Base-by-base conservation (phyloP, 2,329 filamentous ascomycete species). In the Emmonsia crescens region DNA sequence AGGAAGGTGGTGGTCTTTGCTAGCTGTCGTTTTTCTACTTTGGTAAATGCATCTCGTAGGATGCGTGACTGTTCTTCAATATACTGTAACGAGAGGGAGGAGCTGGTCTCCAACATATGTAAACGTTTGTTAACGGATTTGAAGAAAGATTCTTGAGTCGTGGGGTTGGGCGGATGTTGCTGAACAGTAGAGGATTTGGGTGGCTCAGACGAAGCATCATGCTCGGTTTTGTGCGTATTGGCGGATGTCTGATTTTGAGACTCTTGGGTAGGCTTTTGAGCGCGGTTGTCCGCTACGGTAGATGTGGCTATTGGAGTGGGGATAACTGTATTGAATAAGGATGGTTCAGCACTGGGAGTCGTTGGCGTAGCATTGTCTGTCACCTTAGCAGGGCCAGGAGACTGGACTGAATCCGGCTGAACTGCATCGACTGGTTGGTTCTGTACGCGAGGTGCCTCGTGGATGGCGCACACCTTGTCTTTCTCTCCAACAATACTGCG, bases 61-160 rank as follows among this genome's bases (percentile, higher is more conserved):
- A 96, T 91, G 57, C 86, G 88, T 3, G 93, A 96, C 73, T 97
- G 94, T 63, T 96, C 91, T 76, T 97, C 93, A 63, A 99, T 96
- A 71, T 99, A 99, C 69, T 96, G 89, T 9, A 97, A 79, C 0
- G 92, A 96, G 12, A 97, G 80, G 0, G 93, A 96, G 12, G 92
- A 91, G 72, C 97, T 99, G 19, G 89, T 85, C 74, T 99, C 94
- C 8, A 97, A 85, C 68, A 92, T 86, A 66, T 93, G 89, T 4
- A 99, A 82, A 1, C 94, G 89, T 74, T 97, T 97, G 65, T 92
- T 91, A 9, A 97, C 88, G 3, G 91, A 90, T 73, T 97, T 97
- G 82, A 96, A 99, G 75, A 99, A 97, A 1, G 89, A 94, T 72
- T 99, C 94, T 74, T 99, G 94, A 0, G 95, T 94, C 0, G 92